These are phyloP conservation scores for Geum urbanum DNA, from an alignment of 306 rosid species.

Conservation along the genomic window DNA sequence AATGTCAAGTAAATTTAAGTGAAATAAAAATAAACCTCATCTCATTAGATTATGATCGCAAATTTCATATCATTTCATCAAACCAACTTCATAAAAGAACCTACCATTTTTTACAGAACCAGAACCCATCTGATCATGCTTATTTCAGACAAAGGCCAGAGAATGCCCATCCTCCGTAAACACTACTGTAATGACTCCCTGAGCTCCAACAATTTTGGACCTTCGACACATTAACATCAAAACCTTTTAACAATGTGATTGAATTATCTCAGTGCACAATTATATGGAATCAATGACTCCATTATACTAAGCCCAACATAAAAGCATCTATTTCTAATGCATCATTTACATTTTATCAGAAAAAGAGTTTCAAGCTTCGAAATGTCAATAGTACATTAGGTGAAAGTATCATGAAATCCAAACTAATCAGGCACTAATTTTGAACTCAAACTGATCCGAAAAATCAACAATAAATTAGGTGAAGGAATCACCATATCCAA, in stretches of 20 bases:
- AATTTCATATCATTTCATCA: neutral
- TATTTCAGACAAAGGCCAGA: constrained; percentile 91
- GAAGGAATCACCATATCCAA: too few relatives aligned
- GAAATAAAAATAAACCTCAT: constrained; percentile 2
- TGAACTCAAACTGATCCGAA: too few relatives aligned
- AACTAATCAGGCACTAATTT: too few relatives aligned
- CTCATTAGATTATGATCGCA: constrained; percentile 12
- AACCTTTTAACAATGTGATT: neutral
- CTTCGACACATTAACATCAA: constrained; percentile 27
- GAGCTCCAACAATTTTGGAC: constrained; percentile 74
- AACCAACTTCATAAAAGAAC: constrained; percentile 20
- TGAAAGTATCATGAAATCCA: too few relatives aligned
- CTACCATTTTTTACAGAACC: constrained; percentile 79
- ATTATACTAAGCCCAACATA: too few relatives aligned
- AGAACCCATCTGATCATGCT: constrained; percentile 91
- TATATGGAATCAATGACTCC: too few relatives aligned
- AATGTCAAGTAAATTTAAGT: neutral
- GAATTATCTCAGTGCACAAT: too few relatives aligned
- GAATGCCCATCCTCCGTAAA: constrained; percentile 79
- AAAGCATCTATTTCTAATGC: too few relatives aligned
- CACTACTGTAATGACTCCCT: constrained; percentile 85
- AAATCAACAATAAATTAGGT: too few relatives aligned
- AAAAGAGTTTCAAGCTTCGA: too few relatives aligned
- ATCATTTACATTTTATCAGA: too few relatives aligned
- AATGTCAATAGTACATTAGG: too few relatives aligned